phyloP scores from a whole-genome alignment of 106 monocot genomes.

The Allium sativum region DNA sequence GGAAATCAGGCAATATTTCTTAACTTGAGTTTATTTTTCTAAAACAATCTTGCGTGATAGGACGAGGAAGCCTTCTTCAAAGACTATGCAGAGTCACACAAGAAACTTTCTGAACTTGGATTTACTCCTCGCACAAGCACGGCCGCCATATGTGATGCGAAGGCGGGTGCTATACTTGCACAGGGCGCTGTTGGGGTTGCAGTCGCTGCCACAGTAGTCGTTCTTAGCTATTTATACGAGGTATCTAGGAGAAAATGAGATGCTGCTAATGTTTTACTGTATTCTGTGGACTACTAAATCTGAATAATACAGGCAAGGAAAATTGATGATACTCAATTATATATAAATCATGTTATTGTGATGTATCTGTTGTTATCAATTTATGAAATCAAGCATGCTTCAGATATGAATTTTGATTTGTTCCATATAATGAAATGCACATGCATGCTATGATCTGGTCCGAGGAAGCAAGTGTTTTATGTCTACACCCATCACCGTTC shows the following conservation, averaged over 20 bases:
- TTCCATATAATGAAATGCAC: too few relatives aligned
- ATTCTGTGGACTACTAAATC: too few relatives aligned
- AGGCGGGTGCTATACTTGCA: constrained; percentile 13
- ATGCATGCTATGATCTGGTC: too few relatives aligned
- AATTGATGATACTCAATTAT: too few relatives aligned
- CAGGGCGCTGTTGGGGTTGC: constrained; percentile 53
- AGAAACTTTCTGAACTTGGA: constrained; percentile 91
- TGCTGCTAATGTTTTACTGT: too few relatives aligned
- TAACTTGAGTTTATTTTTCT: neutral
- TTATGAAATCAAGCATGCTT: too few relatives aligned
- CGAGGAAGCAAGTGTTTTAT: too few relatives aligned
- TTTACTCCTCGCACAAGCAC: constrained; percentile 25
- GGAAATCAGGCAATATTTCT: neutral
- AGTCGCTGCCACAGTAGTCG: constrained; percentile 41
- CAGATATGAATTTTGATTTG: too few relatives aligned
- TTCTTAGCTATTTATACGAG: constrained; percentile 49
- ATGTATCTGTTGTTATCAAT: too few relatives aligned
- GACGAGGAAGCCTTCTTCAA: constrained; percentile 92
- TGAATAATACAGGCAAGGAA: too few relatives aligned
- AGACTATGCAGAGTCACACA: constrained; percentile 95
- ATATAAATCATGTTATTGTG: too few relatives aligned
- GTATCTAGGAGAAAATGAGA: constrained; percentile 15
- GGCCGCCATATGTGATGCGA: constrained; percentile 14
- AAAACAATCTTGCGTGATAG: constrained; percentile 15
- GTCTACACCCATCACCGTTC: too few relatives aligned